phyloP scores from a whole-genome alignment of 129 eudicot species.

The Pseudognaphalium luteoalbum region DNA sequence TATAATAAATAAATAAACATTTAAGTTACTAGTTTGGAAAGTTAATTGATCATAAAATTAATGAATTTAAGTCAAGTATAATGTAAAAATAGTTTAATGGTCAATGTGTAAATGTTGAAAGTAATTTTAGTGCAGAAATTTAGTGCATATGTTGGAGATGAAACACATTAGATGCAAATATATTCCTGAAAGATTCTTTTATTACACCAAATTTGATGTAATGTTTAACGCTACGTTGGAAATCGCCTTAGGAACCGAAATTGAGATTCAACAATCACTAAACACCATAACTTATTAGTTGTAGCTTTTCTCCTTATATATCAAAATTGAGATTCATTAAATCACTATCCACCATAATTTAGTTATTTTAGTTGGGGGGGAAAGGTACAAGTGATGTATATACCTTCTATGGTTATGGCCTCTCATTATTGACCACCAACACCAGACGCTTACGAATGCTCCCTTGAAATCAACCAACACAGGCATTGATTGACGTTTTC shows the following conservation, averaged over 20 bases:
- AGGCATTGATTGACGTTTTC: neutral
- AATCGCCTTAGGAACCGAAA: slow-evolving; percentile 26
- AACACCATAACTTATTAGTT: slow-evolving; percentile 16
- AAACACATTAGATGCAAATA: too few species aligned
- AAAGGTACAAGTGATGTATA: slow-evolving; percentile 24
- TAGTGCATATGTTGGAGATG: too few species aligned
- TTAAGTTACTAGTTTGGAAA: too few species aligned
- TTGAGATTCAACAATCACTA: slow-evolving; percentile 13
- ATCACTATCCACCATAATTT: slow-evolving; percentile 26
- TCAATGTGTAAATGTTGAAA: too few species aligned
- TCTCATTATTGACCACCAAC: slow-evolving; percentile 32
- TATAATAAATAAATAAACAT: too few species aligned
- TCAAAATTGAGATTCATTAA: slow-evolving; percentile 25
- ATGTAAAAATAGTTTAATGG: too few species aligned
- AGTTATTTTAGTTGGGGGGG: neutral
- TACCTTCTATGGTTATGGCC: slow-evolving; percentile 25
- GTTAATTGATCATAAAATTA: too few species aligned
- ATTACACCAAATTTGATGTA: too few species aligned
- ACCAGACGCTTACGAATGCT: neutral
- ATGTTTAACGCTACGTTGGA: too few species aligned
- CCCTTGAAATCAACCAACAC: neutral
- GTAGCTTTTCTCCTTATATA: slow-evolving; percentile 4
- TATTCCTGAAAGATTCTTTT: too few species aligned
- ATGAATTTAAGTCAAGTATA: too few species aligned
- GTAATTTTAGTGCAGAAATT: too few species aligned